A percentile compares a stretch with the other conserved stretches of the same genome.
phyloP scores from a whole-genome alignment of 1,284 basidiomycete species.

The Moesziomyces antarcticus region DNA sequence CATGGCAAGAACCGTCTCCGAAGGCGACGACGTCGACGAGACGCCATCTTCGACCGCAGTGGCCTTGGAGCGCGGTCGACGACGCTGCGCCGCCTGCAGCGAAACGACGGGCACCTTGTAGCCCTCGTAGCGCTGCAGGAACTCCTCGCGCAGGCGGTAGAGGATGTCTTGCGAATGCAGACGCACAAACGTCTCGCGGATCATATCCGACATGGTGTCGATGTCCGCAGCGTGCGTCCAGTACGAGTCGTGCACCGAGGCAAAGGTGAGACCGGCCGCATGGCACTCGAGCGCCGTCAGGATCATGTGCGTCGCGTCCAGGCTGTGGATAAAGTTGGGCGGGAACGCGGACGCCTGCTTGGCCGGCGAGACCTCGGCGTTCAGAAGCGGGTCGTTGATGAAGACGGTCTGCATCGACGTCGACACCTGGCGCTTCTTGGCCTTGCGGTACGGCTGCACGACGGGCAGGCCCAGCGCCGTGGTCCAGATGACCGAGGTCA shows the following conservation, averaged over 20 bases:
- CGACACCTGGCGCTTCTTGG: conserved; percentile 77
- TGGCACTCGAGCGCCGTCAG: conserved; percentile 87
- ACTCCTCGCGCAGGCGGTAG: conserved; percentile 70
- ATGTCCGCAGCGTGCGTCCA: conserved; percentile 95
- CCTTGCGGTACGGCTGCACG: conserved; percentile 93
- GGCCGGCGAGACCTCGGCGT: conserved; percentile 81
- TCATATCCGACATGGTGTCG: conserved; percentile 87
- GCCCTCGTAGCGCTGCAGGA: conserved; percentile 59
- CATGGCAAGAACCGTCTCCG: conserved; percentile 27
- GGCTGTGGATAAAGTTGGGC: conserved; percentile 96
- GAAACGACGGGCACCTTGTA: conserved; percentile 56
- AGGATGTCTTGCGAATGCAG: conserved; percentile 90
- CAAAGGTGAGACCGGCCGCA: conserved; percentile 75
- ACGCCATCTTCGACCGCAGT: conserved; percentile 3
- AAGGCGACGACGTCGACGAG: conserved; percentile 10
- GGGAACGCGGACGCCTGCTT: conserved; percentile 98
- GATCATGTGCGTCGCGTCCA: conserved; percentile 99
- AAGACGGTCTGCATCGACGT: conserved; percentile 91
- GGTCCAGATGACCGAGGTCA: conserved; percentile 97
- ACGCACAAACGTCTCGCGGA: conserved; percentile 92
- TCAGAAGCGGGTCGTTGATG: conserved; percentile 86
- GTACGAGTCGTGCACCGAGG: conserved; percentile 97
- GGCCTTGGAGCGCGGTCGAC: conserved; percentile 10
- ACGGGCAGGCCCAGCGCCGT: conserved; percentile 93
- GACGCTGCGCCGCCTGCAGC: conserved; percentile 10